Conservation (phyloP, 768 basidiomycete genomes). For the Lactarius vividus region DNA sequence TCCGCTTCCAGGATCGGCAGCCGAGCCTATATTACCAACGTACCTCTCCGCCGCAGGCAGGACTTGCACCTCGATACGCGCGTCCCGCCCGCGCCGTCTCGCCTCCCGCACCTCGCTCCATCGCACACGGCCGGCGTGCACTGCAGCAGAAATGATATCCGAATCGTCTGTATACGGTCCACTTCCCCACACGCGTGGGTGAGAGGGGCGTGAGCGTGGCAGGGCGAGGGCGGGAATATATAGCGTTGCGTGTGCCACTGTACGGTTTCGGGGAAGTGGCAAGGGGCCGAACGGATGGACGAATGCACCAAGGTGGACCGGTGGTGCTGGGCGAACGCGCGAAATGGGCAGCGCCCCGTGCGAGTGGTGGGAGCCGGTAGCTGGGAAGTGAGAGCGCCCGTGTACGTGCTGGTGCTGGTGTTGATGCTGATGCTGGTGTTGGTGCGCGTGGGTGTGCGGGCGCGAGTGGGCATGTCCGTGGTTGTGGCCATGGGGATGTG, state of each 20-base stretch:
- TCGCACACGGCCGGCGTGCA: constrained; percentile 57
- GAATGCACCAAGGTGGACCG: constrained; percentile 51
- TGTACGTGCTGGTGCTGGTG: constrained; percentile 28
- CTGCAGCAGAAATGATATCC: constrained; percentile 62
- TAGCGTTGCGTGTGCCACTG: constrained; percentile 43
- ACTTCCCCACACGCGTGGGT: constrained; percentile 69
- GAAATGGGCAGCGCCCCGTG: constrained; percentile 6
- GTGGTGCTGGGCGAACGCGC: constrained; percentile 24
- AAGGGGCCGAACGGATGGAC: constrained; percentile 58
- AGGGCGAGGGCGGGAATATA: constrained; percentile 59
- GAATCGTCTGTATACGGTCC: constrained; percentile 73
- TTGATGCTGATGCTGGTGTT: constrained; percentile 27
- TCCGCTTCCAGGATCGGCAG: constrained; percentile 13
- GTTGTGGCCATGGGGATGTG: constrained; percentile 28
- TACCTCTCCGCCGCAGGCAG: constrained; percentile 45
- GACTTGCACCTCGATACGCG: constrained; percentile 42
- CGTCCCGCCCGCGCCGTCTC: constrained; percentile 38
- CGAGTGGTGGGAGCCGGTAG: constrained; percentile 1
- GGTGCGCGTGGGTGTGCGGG: constrained; percentile 30
- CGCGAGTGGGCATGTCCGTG: constrained; percentile 28
- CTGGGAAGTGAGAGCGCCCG: constrained; percentile 17
- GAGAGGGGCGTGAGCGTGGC: constrained; percentile 51
- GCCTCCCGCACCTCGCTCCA: constrained; percentile 44
- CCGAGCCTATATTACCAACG: constrained; percentile 43
- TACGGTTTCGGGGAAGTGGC: constrained; percentile 40